Evolutionary conservation across 352 stramenopile species (phyloP).

Genomic region (Globisporangium parvum): DNA sequence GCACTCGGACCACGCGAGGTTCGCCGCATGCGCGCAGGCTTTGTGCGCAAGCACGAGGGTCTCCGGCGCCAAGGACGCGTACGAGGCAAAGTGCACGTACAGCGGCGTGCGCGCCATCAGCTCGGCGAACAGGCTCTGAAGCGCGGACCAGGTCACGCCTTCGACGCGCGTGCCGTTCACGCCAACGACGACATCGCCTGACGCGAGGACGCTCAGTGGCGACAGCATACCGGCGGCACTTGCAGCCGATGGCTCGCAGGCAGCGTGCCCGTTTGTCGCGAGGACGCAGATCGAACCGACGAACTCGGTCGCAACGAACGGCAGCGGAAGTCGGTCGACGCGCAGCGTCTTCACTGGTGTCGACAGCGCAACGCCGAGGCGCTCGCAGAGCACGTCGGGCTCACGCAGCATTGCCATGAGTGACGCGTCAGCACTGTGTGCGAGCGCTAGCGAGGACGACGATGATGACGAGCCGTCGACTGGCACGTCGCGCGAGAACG

Average conservation of each 20-base stretch:
- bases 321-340: conserved; percentile 25
- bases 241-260: conserved; percentile 23
- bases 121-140: conserved; percentile 33
- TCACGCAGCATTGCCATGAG: conserved; percentile 17
- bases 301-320: conserved; percentile 36
- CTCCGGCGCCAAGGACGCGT: conserved; percentile 7
- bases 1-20: conserved; percentile 60
- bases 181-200: conserved; percentile 58
- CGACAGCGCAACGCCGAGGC: conserved; percentile 10
- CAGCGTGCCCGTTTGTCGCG: conserved; percentile 26
- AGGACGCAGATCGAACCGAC: conserved; percentile 30
- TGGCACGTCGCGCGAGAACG: conserved; percentile 38
- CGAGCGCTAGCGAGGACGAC: background rate
- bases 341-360: conserved; percentile 32
- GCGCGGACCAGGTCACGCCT: conserved; percentile 36
- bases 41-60: conserved; percentile 48
- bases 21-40: conserved; percentile 49
- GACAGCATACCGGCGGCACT: too few relatives aligned
- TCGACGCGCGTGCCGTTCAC: conserved; percentile 47
- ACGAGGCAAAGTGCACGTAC: conserved; percentile 43
- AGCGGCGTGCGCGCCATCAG: conserved; percentile 24
- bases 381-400: conserved; percentile 19
- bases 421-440: conserved; percentile 3
- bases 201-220: conserved; percentile 10
- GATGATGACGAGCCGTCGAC: background rate